phyloP scores from a whole-genome alignment of 345 rosid genomes.

The sweet orange (Citrus sinensis) region DNA sequence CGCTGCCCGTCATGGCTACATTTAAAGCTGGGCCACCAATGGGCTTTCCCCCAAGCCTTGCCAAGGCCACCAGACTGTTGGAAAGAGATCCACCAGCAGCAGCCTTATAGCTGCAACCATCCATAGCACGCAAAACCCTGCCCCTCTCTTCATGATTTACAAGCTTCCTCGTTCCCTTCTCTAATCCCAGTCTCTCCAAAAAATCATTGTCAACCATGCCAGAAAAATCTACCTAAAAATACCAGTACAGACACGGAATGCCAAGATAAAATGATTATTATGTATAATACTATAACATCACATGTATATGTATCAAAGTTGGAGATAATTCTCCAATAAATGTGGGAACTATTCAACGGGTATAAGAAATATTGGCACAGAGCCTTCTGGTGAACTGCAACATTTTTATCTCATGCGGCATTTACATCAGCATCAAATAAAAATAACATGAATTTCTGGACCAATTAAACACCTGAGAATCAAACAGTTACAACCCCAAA shows the following conservation, averaged over 20 bases:
- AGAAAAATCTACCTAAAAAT: constrained; percentile 84
- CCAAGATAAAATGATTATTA: not conserved
- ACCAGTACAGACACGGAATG: not conserved
- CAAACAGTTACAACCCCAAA: not conserved
- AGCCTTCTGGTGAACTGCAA: not conserved
- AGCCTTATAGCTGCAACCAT: constrained; percentile 97
- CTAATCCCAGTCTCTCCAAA: constrained; percentile 64
- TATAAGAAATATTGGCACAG: not conserved
- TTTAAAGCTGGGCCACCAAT: constrained; percentile 54
- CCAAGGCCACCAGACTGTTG: constrained; percentile 80
- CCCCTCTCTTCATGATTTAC: constrained; percentile 98
- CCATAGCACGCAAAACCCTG: constrained; percentile 86
- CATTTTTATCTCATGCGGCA: not conserved
- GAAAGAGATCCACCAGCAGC: constrained; percentile 99
- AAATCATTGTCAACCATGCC: constrained; percentile 82
- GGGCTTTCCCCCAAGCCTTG: constrained; percentile 71
- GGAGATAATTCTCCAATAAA: not conserved
- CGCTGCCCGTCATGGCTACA: constrained; percentile 90
- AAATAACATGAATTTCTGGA: not conserved
- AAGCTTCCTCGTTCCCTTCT: constrained; percentile 85
- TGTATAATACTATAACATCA: not conserved
- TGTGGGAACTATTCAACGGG: not conserved
- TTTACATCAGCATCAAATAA: not conserved
- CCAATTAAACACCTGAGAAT: not conserved
- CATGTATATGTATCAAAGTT: not conserved